Conservation (phyloP, 176 grass and related monocot species). For the Calamus simplicifolius region DNA sequence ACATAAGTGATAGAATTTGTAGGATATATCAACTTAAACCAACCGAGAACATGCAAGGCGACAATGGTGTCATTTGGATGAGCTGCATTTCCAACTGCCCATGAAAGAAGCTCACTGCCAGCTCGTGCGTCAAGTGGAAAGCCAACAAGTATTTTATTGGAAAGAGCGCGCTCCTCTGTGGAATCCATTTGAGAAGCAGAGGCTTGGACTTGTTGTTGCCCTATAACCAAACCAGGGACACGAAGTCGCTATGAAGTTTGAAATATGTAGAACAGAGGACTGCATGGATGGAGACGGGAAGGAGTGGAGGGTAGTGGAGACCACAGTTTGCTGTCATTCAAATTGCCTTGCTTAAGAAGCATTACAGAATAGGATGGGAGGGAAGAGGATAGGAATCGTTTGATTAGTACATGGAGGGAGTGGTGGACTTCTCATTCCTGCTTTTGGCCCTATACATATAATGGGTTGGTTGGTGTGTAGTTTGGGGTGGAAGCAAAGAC, state of each 20-base stretch:
- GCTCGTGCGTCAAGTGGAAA: slow-evolving; percentile 48
- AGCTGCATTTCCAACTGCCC: slow-evolving; percentile 55
- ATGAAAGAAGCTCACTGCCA: slow-evolving; percentile 70
- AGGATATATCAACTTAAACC: background rate
- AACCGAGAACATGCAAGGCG: slow-evolving; percentile 83
- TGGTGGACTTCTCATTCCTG: slow-evolving; percentile 1
- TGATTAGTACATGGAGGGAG: slow-evolving; percentile 1
- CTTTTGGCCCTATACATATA: slow-evolving; percentile 12
- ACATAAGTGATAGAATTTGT: background rate
- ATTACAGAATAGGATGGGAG: background rate
- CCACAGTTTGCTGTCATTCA: slow-evolving; percentile 23
- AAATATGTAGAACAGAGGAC: slow-evolving; percentile 13
- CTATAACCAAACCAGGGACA: slow-evolving; percentile 16
- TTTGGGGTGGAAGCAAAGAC: slow-evolving; percentile 87
- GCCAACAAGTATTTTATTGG: slow-evolving; percentile 66
- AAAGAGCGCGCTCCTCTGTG: slow-evolving; percentile 43
- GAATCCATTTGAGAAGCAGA: slow-evolving; percentile 40
- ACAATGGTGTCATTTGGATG: slow-evolving; percentile 63
- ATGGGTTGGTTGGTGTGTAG: slow-evolving; percentile 58
- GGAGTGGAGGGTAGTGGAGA: slow-evolving; percentile 18
- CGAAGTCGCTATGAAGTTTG: background rate
- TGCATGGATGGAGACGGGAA: slow-evolving; percentile 9
- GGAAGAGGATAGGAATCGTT: slow-evolving; percentile 1
- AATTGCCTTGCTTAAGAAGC: slow-evolving; percentile 30
- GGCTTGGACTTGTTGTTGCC: slow-evolving; percentile 12